Evolutionary conservation across 2,329 filamentous ascomycete species (phyloP).

Genomic region (Cladosporium sp.): DNA sequence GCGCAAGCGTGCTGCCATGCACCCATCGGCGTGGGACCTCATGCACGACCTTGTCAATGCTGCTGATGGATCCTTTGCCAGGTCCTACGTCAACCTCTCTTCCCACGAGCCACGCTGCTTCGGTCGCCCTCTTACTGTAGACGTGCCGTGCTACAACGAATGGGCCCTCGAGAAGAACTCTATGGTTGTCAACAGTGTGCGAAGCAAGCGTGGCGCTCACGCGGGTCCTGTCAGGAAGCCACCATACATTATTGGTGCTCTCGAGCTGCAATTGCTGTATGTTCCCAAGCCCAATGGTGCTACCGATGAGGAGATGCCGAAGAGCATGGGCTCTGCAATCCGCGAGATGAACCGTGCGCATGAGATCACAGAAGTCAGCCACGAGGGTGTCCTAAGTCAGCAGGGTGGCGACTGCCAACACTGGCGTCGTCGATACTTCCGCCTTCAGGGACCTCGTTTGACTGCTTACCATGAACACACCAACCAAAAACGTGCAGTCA

Average conservation of each 20-base stretch:
- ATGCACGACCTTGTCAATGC: conserved; percentile 78
- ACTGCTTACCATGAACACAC: conserved; percentile 96
- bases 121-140: conserved; percentile 79
- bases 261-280: conserved; percentile 90
- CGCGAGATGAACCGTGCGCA: conserved; percentile 90
- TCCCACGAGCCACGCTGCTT: conserved; percentile 87
- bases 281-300: conserved; percentile 85
- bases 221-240: conserved; percentile 68
- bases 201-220: conserved; percentile 65
- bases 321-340: conserved; percentile 97
- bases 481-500: conserved; percentile 89
- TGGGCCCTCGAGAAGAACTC: conserved; percentile 84
- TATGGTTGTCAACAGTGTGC: conserved; percentile 75
- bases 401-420: conserved; percentile 97
- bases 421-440: conserved; percentile 98
- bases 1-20: conserved; percentile 54
- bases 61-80: conserved; percentile 88
- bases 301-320: conserved; percentile 94
- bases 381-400: conserved; percentile 87
- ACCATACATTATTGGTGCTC: conserved; percentile 94
- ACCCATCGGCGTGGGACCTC: conserved; percentile 77
- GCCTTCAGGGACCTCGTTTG: conserved; percentile 81
- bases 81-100: conserved; percentile 88
- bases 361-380: conserved; percentile 66
- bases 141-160: conserved; percentile 96